Percentiles rank a stretch among this genome's conserved stretches.
These are phyloP conservation scores for Triadica sebifera DNA, from an alignment of 345 rosid genomes.

Conservation along the genomic window DNA sequence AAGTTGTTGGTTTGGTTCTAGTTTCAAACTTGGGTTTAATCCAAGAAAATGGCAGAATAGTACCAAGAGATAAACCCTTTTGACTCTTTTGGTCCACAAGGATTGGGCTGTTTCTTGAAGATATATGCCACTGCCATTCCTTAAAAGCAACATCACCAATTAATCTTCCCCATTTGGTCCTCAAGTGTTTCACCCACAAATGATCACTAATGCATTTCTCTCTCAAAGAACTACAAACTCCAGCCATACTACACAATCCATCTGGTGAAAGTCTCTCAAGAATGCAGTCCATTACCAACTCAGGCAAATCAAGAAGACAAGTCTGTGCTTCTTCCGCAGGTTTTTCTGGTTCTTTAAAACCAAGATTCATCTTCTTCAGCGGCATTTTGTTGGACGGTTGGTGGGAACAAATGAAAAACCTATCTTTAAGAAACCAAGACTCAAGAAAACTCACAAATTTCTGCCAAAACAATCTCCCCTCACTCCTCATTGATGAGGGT, in stretches of 20 bases:
- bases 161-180: conserved; percentile 69
- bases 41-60: conserved; percentile 49
- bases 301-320: conserved; percentile 85
- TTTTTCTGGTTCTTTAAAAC: neutral
- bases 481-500: conserved; percentile 14
- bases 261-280: conserved; percentile 82
- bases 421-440: conserved; percentile 28
- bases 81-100: conserved; percentile 38
- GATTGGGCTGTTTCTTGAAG: conserved; percentile 36
- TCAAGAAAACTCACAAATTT: conserved; percentile 28
- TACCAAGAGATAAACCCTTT: conserved; percentile 33
- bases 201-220: conserved; percentile 69
- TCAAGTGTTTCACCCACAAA: conserved; percentile 77
- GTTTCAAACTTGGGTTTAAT: conserved; percentile 39
- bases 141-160: conserved; percentile 70
- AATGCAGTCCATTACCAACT: conserved; percentile 67
- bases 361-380: conserved; percentile 5
- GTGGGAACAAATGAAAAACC: conserved; percentile 14
- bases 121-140: conserved; percentile 58
- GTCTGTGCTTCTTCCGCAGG: conserved; percentile 17
- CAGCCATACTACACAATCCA: conserved; percentile 71
- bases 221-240: conserved; percentile 68
- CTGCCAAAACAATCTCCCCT: conserved; percentile 37
- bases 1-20: conserved; percentile 30
- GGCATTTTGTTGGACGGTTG: conserved; percentile 16